phyloP scores from a whole-genome alignment of 1,139 yeast species.

The Yamadazyma songkhlaensis region DNA sequence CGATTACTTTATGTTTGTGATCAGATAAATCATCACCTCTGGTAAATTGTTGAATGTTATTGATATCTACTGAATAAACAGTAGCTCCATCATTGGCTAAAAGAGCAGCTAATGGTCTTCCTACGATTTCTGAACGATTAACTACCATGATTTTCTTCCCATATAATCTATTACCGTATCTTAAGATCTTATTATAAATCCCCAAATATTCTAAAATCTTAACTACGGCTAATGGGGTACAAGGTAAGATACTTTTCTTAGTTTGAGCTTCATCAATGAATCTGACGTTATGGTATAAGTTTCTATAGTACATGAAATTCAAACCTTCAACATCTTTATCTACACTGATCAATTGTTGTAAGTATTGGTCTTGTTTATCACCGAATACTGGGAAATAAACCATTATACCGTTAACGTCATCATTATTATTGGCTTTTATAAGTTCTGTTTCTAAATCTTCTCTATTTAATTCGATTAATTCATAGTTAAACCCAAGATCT shows the following conservation, averaged over 20 bases:
- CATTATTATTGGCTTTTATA: constrained; percentile 77
- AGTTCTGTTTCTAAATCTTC: constrained; percentile 84
- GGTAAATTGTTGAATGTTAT: constrained; percentile 85
- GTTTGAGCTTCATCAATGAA: constrained; percentile 67
- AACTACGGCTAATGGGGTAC: constrained; percentile 94
- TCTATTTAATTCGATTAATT: constrained; percentile 68
- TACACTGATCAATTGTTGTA: constrained; percentile 83
- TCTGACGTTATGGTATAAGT: constrained; percentile 89
- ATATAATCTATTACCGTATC: constrained; percentile 86
- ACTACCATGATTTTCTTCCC: constrained; percentile 91
- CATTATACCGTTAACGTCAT: constrained; percentile 84
- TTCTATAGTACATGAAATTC: constrained; percentile 86
- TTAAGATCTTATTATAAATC: constrained; percentile 75
- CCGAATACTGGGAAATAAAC: constrained; percentile 98
- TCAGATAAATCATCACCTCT: constrained; percentile 89
- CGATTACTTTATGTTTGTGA: constrained; percentile 80
- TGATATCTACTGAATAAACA: constrained; percentile 87
- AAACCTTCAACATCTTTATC: constrained; percentile 96
- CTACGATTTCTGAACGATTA: constrained; percentile 93
- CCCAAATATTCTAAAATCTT: constrained; percentile 89
- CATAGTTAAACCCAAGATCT: constrained; percentile 80
- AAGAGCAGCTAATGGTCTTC: constrained; percentile 93
- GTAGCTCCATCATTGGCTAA: constrained; percentile 97
- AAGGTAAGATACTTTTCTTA: constrained; percentile 86
- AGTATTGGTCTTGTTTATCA: constrained; percentile 88